Base-by-base conservation (phyloP, 345 rosid genomes). In the Capsella bursapastoris region DNA sequence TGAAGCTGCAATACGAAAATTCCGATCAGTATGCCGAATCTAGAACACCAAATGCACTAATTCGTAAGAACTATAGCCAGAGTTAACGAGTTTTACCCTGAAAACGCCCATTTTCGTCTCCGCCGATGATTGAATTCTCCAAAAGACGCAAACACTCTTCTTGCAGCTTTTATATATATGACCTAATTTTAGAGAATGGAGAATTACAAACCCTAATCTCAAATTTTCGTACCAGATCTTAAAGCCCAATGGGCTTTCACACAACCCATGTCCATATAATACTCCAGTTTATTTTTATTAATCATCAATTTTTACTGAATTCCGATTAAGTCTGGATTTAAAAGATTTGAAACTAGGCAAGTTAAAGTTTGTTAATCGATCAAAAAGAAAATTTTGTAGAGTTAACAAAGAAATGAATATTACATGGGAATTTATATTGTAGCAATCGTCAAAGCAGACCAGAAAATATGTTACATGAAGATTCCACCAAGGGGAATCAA, bases 1-100 rank as follows among this genome's bases (percentile, higher is more conserved):
- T 84, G 90, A 71, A 83, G 83, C 86, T 86, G 85, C 79, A 62
- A 59, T 0, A 27, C 41, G 3, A 65, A 14, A 65, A 71, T 45
- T 18, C 63, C 35, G 4, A 49, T 35, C 16, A 62, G 69, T 56
- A 8, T 4, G 2, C 0, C 9, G 16, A 18, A 51, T 22, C 31
- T 7, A 44, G 2, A 22, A 5, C 7, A 9, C 55, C 52, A 47
- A 50, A 67, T 29, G 2, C 9, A 7, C 8, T 25, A 38, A 29
- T 6, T 6, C 15, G 10, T 12, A 18, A 70, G 29, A 57, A 12
- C 9, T 16, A 9, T 7, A n/a, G 49, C 10, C 7, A 60, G 7
- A 28, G 3, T 5, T 59, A 7, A 2, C 44, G 14, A 70, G 0
- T 8, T 1, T 72, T 79, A 82, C 85, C 80, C 81, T 82, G 81